Base-by-base conservation (phyloP, 2,329 filamentous ascomycete genomes). In the Hypoxylon sp. region DNA sequence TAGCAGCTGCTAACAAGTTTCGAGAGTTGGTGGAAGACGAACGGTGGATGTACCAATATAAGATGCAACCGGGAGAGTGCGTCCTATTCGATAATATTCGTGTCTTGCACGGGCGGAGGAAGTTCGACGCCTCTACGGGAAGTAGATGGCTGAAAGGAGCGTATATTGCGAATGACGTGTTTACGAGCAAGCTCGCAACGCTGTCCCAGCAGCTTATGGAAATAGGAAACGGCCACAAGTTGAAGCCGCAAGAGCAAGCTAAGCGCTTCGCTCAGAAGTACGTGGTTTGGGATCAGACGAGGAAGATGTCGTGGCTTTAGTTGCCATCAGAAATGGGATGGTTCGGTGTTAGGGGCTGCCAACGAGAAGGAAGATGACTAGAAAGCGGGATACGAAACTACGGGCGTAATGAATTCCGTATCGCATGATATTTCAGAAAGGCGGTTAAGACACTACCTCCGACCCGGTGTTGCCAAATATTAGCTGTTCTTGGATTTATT, bases 31-130 rank as follows among this genome's bases (percentile, higher is more conserved):
- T 96, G 23, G 89, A 92, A 69, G 75, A 82, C 0, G 79, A 84
- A 0, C 75, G 81, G 3, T 87, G 87, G 64, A 78, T 93, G 56
- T 91, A 90, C 74, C 85, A 95, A 81, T 83, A 90, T 63, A 90
- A 90, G 78, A 82, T 97, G 78, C 82, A 88, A 57, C 88, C 91
- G 3, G 96, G 95, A 2, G 92, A 97, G 74, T 97, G 93, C 75
- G 94, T 94, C 11, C 85, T 99, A n/a, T 98, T 99, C 75, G 91
- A 97, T 76, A 98, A 98, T 75, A 81, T 88, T 63, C 85, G 95
- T 16, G 84, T 97, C n/a, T 78, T 97, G 75, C 96, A 98, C 81
- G 95, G 94, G 0, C 84, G 96, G 3, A 85, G 83, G 14, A 87
- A 88, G 29, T 98, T 98, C 78, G 88, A 95, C 75, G 79, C 83